These are phyloP conservation scores for Niebla homalea DNA, from an alignment of 495 filamentous ascomycete species.

Conservation along the genomic window DNA sequence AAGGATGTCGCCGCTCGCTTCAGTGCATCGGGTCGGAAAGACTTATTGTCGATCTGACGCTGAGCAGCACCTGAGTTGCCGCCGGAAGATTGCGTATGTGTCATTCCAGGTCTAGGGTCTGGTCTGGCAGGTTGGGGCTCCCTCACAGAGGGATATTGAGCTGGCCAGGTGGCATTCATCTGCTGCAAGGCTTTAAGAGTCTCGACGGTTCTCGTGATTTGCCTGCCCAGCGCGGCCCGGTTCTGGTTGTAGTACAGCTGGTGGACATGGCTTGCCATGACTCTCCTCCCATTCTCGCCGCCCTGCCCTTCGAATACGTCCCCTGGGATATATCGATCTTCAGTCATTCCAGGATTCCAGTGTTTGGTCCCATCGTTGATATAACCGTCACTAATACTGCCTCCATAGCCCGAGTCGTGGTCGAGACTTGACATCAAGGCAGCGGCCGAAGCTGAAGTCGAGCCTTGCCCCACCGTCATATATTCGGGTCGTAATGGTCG, in stretches of 20 bases:
- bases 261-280: constrained; percentile 56
- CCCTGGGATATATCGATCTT: constrained; percentile 51
- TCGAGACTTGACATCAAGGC: constrained; percentile 59
- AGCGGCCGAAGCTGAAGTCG: constrained; percentile 60
- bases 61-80: constrained; percentile 21
- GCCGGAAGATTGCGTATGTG: constrained; percentile 38
- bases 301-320: constrained; percentile 42
- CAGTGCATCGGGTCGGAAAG: constrained; percentile 37
- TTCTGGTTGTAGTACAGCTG: constrained; percentile 81
- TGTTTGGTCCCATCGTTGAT: constrained; percentile 24
- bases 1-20: constrained; percentile 61
- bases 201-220: constrained; percentile 74
- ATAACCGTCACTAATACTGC: constrained; percentile 45
- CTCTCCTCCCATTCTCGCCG: constrained; percentile 45
- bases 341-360: constrained; percentile 49
- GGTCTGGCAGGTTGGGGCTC: constrained; percentile 30
- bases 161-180: constrained; percentile 85
- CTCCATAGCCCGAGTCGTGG: constrained; percentile 83
- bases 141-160: constrained; percentile 78
- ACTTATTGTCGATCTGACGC: constrained; percentile 20
- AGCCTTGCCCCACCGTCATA: constrained; percentile 78
- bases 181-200: constrained; percentile 67
- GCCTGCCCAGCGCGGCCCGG: constrained; percentile 66
- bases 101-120: constrained; percentile 32
- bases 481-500: constrained; percentile 45